Evolutionary conservation across 805 yeast species (phyloP).

Genomic region (Ogataea degrootiae): DNA sequence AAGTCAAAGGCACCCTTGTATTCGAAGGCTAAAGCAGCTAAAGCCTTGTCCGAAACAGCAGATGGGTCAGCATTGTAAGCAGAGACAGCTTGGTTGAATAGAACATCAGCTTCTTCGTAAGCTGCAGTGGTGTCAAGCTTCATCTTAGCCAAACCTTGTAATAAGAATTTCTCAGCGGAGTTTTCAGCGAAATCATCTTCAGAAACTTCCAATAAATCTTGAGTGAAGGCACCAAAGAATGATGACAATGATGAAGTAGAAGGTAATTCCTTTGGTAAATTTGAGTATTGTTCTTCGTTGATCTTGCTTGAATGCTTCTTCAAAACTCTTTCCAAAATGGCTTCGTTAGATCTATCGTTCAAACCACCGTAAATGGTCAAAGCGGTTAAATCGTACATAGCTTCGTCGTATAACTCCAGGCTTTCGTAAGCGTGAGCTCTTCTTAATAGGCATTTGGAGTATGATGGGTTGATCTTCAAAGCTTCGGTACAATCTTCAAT

Average conservation of each 20-base stretch:
- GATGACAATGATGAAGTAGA: conserved; percentile 80
- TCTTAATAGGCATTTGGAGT: conserved; percentile 86
- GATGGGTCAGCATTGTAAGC: conserved; percentile 32
- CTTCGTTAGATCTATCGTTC: conserved; percentile 66
- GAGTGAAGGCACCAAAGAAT: conserved; percentile 80
- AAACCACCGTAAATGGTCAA: conserved; percentile 82
- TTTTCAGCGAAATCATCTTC: conserved; percentile 47
- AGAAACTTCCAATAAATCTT: conserved; percentile 42
- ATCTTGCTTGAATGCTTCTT: conserved; percentile 72
- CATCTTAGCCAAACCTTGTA: conserved; percentile 55
- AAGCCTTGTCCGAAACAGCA: conserved; percentile 29
- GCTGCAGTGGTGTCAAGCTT: conserved; percentile 47
- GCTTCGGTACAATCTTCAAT: conserved; percentile 86
- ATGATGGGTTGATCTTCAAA: conserved; percentile 79
- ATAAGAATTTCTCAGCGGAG: conserved; percentile 60
- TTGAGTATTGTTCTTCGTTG: conserved; percentile 55
- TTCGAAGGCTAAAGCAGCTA: conserved; percentile 74
- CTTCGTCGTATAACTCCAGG: conserved; percentile 71
- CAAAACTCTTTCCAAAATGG: conserved; percentile 81
- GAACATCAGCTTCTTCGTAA: conserved; percentile 57
- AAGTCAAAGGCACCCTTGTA: conserved; percentile 79
- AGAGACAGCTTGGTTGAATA: conserved; percentile 54
- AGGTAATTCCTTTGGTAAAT: conserved; percentile 57
- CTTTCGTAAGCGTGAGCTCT: conserved; percentile 91
- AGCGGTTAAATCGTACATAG: conserved; percentile 89